Percentiles rank a stretch among this genome's conserved stretches.
Evolutionary conservation across 179 eudicot genomes (phyloP).

Genomic region (Silene coronaria): DNA sequence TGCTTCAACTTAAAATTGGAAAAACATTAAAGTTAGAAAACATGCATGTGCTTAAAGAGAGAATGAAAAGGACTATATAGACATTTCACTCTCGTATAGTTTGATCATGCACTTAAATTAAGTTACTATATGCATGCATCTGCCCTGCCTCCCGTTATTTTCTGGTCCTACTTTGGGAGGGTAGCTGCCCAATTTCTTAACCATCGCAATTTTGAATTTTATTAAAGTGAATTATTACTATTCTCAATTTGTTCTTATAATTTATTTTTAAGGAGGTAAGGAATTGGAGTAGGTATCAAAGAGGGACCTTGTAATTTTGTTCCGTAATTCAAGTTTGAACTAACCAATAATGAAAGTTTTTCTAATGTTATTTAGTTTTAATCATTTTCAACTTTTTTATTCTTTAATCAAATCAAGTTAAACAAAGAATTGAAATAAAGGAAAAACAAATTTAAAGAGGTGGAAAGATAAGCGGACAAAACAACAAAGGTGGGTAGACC

Average conservation of each 20-base stretch:
- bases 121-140: conserved; percentile 10
- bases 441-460: too few relatives aligned
- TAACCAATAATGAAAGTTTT: too few relatives aligned
- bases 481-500: too few relatives aligned
- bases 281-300: too few relatives aligned
- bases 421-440: too few relatives aligned
- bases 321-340: too few relatives aligned
- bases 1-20: neutral
- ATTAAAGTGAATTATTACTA: neutral
- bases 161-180: neutral
- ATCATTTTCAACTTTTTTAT: too few relatives aligned
- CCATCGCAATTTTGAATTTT: neutral
- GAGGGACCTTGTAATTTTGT: too few relatives aligned
- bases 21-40: neutral
- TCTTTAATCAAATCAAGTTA: too few relatives aligned
- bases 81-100: neutral
- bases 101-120: neutral
- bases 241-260: neutral
- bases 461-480: too few relatives aligned
- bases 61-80: neutral
- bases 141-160: neutral
- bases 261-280: too few relatives aligned
- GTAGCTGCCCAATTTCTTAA: neutral
- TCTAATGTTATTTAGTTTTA: too few relatives aligned
- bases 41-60: conserved; percentile 21